Conservation (phyloP, 1,139 yeast genomes). For the Debaryomyces nepalensis region DNA sequence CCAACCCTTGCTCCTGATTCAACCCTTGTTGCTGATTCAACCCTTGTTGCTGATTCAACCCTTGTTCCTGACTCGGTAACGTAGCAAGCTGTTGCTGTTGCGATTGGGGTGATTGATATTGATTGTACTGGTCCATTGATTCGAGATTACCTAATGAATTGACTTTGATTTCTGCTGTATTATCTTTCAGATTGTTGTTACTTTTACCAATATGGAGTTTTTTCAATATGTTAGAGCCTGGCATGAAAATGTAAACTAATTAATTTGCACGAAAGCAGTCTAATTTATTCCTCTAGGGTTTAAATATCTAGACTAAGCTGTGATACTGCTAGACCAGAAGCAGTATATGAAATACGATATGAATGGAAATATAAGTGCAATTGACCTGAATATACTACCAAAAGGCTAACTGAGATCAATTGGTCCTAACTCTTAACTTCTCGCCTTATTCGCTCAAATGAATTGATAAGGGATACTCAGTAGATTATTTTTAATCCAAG, state of each 20-base stretch:
- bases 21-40: conserved; percentile 1
- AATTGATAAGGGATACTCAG: conserved; percentile 5
- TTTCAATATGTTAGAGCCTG: conserved; percentile 24
- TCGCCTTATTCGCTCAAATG: not conserved
- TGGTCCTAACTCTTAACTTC: not conserved
- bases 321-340: not conserved
- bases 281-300: not conserved
- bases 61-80: conserved; percentile 10
- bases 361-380: not conserved
- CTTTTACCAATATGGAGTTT: conserved; percentile 25
- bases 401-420: not conserved
- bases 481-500: not conserved
- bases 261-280: not conserved
- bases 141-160: conserved; percentile 15
- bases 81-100: conserved; percentile 14
- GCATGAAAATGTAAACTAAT: conserved; percentile 18
- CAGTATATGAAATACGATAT: not conserved
- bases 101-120: conserved; percentile 15
- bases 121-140: conserved; percentile 12
- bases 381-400: not conserved
- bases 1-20: not conserved
- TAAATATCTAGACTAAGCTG: not conserved
- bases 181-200: conserved; percentile 14
- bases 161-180: conserved; percentile 8
- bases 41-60: not conserved